A percentile compares a stretch with the other conserved stretches of the same genome.
phyloP scores from a whole-genome alignment of 306 rosid genomes.

The Abrus pulchellus region DNA sequence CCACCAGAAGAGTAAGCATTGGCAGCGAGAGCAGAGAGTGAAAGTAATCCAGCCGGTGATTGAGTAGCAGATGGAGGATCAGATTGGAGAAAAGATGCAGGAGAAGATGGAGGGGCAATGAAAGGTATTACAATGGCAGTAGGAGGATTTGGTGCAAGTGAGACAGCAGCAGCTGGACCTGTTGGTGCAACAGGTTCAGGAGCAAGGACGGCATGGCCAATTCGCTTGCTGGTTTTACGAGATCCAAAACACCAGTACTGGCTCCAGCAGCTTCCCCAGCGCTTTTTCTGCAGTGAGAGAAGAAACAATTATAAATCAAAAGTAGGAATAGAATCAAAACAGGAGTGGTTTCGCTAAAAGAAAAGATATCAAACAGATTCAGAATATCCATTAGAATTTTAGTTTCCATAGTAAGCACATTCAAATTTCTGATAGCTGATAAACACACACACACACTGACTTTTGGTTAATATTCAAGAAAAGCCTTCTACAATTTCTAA shows the following conservation, averaged over 20 bases:
- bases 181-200: slow-evolving; percentile 78
- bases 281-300: slow-evolving; percentile 75
- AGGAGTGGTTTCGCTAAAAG: neutral
- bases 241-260: slow-evolving; percentile 90
- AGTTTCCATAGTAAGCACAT: neutral
- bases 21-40: slow-evolving; percentile 74
- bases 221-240: slow-evolving; percentile 80
- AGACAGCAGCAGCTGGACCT: slow-evolving; percentile 59
- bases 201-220: slow-evolving; percentile 91
- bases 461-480: neutral
- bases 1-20: slow-evolving; percentile 83
- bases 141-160: slow-evolving; percentile 69
- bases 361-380: neutral
- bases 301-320: slow-evolving; percentile 39
- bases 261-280: slow-evolving; percentile 96
- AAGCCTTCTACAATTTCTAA: neutral
- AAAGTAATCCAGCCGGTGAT: slow-evolving; percentile 84
- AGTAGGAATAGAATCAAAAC: slow-evolving; percentile 36
- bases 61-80: slow-evolving; percentile 90
- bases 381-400: slow-evolving; percentile 7
- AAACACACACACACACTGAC: neutral
- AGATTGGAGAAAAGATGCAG: slow-evolving; percentile 91
- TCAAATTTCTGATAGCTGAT: neutral
- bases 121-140: slow-evolving; percentile 77
- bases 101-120: slow-evolving; percentile 98